Evolutionary conservation across 208 protist genomes (phyloP).

Genomic region (Leishmania mexicana): DNA sequence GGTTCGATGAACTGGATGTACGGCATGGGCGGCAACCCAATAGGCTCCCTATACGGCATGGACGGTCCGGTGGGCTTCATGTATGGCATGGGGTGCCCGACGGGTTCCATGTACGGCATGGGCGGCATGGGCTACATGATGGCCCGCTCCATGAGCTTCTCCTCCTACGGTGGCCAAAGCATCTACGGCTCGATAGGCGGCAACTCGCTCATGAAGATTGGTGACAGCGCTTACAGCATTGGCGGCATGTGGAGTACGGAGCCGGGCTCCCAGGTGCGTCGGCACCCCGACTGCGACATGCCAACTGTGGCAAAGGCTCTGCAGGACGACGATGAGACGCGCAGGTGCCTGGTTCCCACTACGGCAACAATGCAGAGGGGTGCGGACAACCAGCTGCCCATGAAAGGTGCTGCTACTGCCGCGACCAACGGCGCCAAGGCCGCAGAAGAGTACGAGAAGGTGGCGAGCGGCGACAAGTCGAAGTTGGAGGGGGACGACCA

Average conservation of each 20-base stretch:
- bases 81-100: conserved; percentile 21
- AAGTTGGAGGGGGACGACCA: neutral
- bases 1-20: conserved; percentile 21
- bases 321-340: conserved; percentile 9
- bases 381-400: conserved; percentile 2
- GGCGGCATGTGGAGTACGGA: conserved; percentile 44
- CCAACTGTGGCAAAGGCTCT: conserved; percentile 26
- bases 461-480: neutral
- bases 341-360: conserved; percentile 7
- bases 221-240: conserved; percentile 24
- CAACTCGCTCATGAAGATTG: conserved; percentile 13
- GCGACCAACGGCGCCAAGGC: neutral
- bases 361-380: conserved; percentile 12
- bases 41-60: conserved; percentile 41
- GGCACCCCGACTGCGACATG: conserved; percentile 13
- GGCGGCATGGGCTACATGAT: conserved; percentile 28
- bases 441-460: neutral
- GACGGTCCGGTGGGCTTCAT: conserved; percentile 29
- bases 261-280: conserved; percentile 23
- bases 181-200: conserved; percentile 35
- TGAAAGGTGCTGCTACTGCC: neutral
- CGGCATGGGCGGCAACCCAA: conserved; percentile 24
- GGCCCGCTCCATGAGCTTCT: conserved; percentile 27
- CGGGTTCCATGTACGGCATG: conserved; percentile 19
- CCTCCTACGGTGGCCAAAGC: conserved; percentile 32